A percentile compares a stretch with the other conserved stretches of the same genome.
These are phyloP conservation scores for Globisporangium parvum DNA, from an alignment of 352 stramenopile genomes.

Conservation along the genomic window DNA sequence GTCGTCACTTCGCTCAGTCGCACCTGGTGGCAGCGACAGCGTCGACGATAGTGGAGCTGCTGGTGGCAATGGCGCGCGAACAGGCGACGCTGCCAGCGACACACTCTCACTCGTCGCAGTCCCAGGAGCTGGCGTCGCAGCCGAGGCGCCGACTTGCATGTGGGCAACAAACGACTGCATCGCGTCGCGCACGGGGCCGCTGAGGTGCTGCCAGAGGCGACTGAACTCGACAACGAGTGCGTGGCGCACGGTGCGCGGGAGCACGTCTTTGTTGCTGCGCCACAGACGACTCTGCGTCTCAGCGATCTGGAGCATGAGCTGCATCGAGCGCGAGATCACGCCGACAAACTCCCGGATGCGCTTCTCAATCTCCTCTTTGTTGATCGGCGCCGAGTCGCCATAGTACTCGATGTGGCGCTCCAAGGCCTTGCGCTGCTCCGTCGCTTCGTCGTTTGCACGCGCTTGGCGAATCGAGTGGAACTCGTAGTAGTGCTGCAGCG, in stretches of 20 bases:
- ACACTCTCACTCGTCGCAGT: neutral
- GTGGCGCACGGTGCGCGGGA: conserved; percentile 26
- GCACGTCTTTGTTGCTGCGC: conserved; percentile 28
- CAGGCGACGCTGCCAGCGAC: no score
- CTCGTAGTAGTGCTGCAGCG: conserved; percentile 43
- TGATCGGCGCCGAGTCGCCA: conserved; percentile 52
- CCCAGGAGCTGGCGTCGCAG: no score
- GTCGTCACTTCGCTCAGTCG: neutral
- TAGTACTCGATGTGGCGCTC: conserved; percentile 52
- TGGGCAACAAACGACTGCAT: conserved; percentile 13
- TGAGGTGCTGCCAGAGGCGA: conserved; percentile 36
- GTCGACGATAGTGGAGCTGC: neutral
- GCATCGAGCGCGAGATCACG: conserved; percentile 42
- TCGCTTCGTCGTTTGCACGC: conserved; percentile 37
- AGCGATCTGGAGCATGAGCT: conserved; percentile 52
- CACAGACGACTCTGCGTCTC: conserved; percentile 45
- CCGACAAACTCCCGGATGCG: conserved; percentile 60
- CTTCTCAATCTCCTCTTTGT: conserved; percentile 54
- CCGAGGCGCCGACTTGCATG: conserved; percentile 5
- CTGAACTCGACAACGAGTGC: conserved; percentile 39
- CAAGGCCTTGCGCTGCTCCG: conserved; percentile 39
- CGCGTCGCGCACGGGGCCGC: conserved; percentile 30
- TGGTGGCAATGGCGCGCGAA: neutral
- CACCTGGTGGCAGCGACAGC: neutral
- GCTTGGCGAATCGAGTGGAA: conserved; percentile 54